Evolutionary conservation across 192 early-diverging fungal genomes (phyloP).

Genomic region (Coemansia sp.): DNA sequence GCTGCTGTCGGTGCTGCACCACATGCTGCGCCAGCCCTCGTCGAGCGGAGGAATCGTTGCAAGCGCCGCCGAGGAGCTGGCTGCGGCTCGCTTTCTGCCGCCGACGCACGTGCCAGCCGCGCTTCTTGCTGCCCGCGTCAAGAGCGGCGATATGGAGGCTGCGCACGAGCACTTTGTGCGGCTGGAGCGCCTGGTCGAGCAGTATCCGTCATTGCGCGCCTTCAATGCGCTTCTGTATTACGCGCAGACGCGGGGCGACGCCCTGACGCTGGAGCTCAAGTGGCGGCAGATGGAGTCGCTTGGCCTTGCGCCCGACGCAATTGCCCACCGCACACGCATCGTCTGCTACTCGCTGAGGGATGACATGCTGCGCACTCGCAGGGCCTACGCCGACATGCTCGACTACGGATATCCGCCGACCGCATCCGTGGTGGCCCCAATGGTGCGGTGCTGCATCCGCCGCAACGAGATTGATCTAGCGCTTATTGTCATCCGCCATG

Average conservation of each 20-base stretch:
- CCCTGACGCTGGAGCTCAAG: constrained; percentile 14
- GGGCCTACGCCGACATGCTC: constrained; percentile 43
- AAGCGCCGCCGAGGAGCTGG: not conserved
- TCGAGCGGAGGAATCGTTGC: not conserved
- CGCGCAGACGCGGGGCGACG: constrained; percentile 13
- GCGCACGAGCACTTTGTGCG: constrained; percentile 14
- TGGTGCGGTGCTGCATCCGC: constrained; percentile 40
- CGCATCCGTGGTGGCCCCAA: constrained; percentile 7
- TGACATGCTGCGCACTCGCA: constrained; percentile 31
- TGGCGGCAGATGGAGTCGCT: constrained; percentile 38
- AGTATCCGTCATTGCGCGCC: constrained; percentile 19
- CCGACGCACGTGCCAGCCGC: constrained; percentile 14
- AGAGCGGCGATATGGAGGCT: constrained; percentile 8
- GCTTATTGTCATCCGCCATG: constrained; percentile 26
- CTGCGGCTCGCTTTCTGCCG: constrained; percentile 12
- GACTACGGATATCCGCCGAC: constrained; percentile 28
- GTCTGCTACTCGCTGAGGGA: constrained; percentile 17
- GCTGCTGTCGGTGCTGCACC: constrained; percentile 21
- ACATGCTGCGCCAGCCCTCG: not conserved
- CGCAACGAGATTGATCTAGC: constrained; percentile 16
- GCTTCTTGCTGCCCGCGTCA: constrained; percentile 14
- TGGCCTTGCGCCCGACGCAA: constrained; percentile 22
- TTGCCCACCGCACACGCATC: constrained; percentile 24
- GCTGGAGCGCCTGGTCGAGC: constrained; percentile 21
- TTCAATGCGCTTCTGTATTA: constrained; percentile 31